phyloP scores from a whole-genome alignment of 2,329 filamentous ascomycete species.

The Dactylella cylindrospora region DNA sequence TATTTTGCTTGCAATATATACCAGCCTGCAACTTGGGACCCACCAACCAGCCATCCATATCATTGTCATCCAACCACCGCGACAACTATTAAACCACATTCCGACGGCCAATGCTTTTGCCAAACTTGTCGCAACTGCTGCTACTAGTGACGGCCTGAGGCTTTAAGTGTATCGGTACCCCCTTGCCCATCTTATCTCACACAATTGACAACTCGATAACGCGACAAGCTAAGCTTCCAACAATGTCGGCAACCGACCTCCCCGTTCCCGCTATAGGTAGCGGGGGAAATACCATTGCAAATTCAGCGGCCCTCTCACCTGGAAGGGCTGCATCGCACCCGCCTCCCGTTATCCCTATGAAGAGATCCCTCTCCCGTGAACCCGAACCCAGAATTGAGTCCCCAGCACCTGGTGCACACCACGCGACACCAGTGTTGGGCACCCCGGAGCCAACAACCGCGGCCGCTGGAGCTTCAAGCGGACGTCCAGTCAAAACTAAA shows the following conservation, averaged over 20 bases:
- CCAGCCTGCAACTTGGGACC: too few relatives aligned
- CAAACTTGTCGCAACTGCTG: too few relatives aligned
- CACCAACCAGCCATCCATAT: too few relatives aligned
- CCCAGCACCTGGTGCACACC: slow-evolving; percentile 34
- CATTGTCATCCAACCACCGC: too few relatives aligned
- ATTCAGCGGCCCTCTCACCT: slow-evolving; percentile 4
- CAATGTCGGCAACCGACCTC: slow-evolving; percentile 29
- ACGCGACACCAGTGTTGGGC: slow-evolving; percentile 30
- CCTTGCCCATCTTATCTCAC: too few relatives aligned
- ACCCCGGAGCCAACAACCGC: slow-evolving; percentile 25
- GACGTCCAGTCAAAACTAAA: slow-evolving; percentile 39
- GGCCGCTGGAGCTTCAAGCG: slow-evolving; percentile 10
- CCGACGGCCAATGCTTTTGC: too few relatives aligned
- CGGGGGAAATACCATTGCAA: not conserved
- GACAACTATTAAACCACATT: too few relatives aligned
- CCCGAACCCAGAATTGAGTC: slow-evolving; percentile 36
- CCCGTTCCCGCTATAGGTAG: slow-evolving; percentile 24
- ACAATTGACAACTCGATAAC: too few relatives aligned
- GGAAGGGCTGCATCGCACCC: slow-evolving; percentile 33
- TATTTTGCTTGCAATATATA: too few relatives aligned
- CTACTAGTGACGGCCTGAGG: too few relatives aligned
- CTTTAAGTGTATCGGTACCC: too few relatives aligned
- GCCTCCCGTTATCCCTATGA: slow-evolving; percentile 42
- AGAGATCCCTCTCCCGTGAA: slow-evolving; percentile 37
- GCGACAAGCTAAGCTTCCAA: too few relatives aligned